Evolutionary conservation across 768 basidiomycete genomes (phyloP).

Genomic region (Albatrellus ellisii): DNA sequence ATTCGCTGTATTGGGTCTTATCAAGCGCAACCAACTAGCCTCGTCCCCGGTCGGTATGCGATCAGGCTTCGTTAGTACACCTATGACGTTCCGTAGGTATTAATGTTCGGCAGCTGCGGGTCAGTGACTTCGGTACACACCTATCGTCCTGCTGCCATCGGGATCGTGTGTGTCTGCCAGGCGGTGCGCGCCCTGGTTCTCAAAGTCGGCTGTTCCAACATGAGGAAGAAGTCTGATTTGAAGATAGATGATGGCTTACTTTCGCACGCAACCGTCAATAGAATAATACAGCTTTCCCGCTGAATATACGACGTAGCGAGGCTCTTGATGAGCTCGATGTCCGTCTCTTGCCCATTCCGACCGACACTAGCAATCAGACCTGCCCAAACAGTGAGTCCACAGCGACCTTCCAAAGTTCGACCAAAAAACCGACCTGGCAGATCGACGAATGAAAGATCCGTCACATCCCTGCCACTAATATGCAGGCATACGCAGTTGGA

Average conservation of each 20-base stretch:
- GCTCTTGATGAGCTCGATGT: conserved; percentile 48
- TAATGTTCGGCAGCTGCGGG: not conserved
- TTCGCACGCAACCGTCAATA: conserved; percentile 51
- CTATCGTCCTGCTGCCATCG: conserved; percentile 55
- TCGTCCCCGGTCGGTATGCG: conserved; percentile 6
- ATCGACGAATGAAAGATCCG: conserved; percentile 29
- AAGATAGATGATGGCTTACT: conserved; percentile 25
- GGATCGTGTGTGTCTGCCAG: conserved; percentile 49
- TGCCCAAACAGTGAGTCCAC: conserved; percentile 14
- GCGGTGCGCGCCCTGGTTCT: conserved; percentile 67
- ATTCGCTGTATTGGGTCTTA: not conserved
- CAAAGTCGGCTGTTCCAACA: conserved; percentile 49
- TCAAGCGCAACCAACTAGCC: not conserved
- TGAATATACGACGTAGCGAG: conserved; percentile 48
- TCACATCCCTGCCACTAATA: conserved; percentile 24
- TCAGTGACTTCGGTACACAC: conserved; percentile 22
- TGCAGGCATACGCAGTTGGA: conserved; percentile 24
- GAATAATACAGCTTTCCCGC: conserved; percentile 48
- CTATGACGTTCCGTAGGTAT: not conserved
- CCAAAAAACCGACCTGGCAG: conserved; percentile 23
- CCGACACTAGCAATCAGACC: conserved; percentile 41
- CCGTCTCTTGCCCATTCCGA: conserved; percentile 26
- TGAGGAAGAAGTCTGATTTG: not conserved
- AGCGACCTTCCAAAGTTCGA: too few relatives aligned
- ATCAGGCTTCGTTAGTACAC: conserved; percentile 10